Evolutionary conservation across 441 rosid species (phyloP), one percentile per base, ranked within the genome.

Genomic region (Rhodomyrtus psidioides): DNA sequence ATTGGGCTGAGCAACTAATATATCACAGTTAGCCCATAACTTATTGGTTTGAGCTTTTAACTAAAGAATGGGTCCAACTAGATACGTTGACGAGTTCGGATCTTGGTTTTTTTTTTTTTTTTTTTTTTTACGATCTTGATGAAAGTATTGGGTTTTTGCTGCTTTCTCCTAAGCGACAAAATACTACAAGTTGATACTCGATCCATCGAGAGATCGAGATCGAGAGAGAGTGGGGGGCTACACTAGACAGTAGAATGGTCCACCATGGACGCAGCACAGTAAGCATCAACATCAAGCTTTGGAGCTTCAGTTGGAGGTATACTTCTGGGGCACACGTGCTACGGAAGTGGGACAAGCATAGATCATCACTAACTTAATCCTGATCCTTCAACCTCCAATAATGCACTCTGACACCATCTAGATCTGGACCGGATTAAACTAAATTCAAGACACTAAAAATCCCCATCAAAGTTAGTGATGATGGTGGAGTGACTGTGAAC

Each of bases 311-410:
- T 70, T 21, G 79, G 79, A 70, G 79, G 79, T 39, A 70, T 51
- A 12, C 15, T 46, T 70, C n/a, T 39, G 79, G n/a, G 79, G 79
- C 79, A 39, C 79, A 70, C 79, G 79, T 70, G 79, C 79, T 70
- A 12, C n/a, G 79, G 23, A 39, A 12, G 79, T 70, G 79, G 79
- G 79, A 24, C 79, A 70, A 70, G 51, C 79, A 70, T 39, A 44
- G 79, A 70, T 39, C 49, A 70, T 70, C 79, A 70, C 79, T 70
- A 21, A 70, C 79, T 39, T 70, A 70, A 70, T 39, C n/a, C 8
- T 53, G 49, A 70, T 70, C n/a, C n/a, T 10, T 24, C 16, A 3
- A 16, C 79, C 49, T 70, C 79, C 79, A 70, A 70, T 70, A 70
- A 70, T 70, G 79, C 79, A 39, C n/a, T 24, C 79, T 21, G 79